Base-by-base conservation (phyloP, 2,329 filamentous ascomycete genomes). In the Celoporthe dispersa region DNA sequence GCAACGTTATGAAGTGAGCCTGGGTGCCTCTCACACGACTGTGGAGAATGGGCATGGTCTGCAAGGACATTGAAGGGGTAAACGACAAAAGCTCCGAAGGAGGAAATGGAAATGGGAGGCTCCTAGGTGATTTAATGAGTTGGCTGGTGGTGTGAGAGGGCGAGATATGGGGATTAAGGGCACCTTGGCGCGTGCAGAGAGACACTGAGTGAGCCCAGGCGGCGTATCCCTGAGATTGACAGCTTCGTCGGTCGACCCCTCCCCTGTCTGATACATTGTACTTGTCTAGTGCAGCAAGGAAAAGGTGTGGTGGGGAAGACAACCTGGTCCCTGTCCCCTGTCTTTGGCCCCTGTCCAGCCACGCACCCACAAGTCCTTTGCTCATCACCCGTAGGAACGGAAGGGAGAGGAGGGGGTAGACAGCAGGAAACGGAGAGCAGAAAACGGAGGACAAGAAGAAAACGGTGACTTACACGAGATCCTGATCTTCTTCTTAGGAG, bases 391-490 rank as follows among this genome's bases (percentile, higher is more conserved):
- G 9, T 39, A n/a, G 64, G 64, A 39, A 25, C 16, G 35, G 12
- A 39, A 35, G 3, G 12, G 25, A 59, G 57, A 14, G 22, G 64
- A 9, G 39, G 25, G 3, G 37, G 35, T 6, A n/a, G 6, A 4
- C n/a, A 16, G 37, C 39, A 41, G 22, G 61, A 53, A 55, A 55
- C 51, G 25, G 51, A 0, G 59, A n/a, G 57, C 5, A 25, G 55
- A 28, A 37, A 33, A 33, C 22, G 35, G 35, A 63, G 60, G 39
- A 25, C 11, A 14, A 14, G 60, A n/a, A 63, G 60, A 53, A 71
- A 71, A 71, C 70, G 70, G 67, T 70, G 60, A 71, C 70, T 69
- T 69, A 69, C 63, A 71, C 39, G 63, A 51, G 41, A 66, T 39
- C 25, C 57, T 55, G 63, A 39, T 44, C 62, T 66, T 33, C 61